Base-by-base conservation (phyloP, 805 yeast species). In the Lachancea mirantina region DNA sequence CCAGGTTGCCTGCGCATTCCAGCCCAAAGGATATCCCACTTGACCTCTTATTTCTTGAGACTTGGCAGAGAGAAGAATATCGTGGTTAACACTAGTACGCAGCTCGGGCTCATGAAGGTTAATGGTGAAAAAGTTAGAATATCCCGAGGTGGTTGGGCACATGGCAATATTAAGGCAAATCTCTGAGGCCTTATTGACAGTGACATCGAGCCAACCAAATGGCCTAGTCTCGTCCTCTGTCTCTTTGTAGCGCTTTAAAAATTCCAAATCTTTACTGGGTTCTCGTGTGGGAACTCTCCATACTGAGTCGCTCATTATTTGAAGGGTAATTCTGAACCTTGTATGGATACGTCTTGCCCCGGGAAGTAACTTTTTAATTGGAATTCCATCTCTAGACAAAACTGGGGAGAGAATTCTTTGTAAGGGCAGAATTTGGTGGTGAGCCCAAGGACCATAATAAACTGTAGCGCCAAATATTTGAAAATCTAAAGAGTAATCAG, bases 401-500 rank as follows among this genome's bases (percentile, higher is more conserved):
- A 69, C 53, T 0, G 98, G 98, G 35, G 80, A 74, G 15, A 92
- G 60, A 58, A 78, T 60, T 10, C 64, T 58, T 36, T 79, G 87
- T 7, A 88, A 47, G 2, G 76, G 70, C 2, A 65, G 66, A 11
- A 95, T 55, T 54, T 92, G 94, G 22, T 89, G 74, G 38, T 92
- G 94, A 0, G 96, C 83, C 96, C 96, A 89, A 0, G 98, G 95
- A 0, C 98, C 98, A 50, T 84, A 88, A 44, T 79, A 79, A 1
- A 85, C 59, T 0, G 83, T 76, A 0, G 85, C 76, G 34, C 72
- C 69, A 2, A 70, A 65, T 2, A 84, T 42, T 9, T 64, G 65
- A 6, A 88, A 32, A 32, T 79, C 79, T 6, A 79, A 45, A 0
- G 88, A 88, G 50, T 67, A 64, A 28, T 62, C 64, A 1, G 87